Evolutionary conservation across 306 rosid genomes (phyloP), one percentile per base, ranked within the genome.

Genomic region (Abrus precatorius): DNA sequence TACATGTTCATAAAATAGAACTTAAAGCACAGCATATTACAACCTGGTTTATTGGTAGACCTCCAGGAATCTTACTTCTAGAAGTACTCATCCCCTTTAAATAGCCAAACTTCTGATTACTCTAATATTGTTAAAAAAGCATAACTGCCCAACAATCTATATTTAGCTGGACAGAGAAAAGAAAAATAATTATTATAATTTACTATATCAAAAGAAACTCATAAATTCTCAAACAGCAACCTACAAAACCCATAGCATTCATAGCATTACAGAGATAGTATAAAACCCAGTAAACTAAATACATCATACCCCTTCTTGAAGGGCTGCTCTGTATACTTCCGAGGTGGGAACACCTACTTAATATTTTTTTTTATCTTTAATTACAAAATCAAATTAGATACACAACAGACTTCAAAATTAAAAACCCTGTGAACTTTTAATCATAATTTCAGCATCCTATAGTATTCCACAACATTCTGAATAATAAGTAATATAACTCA

Each of bases 61-160:
- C 73, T 48, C 78, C 54, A 79, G 52, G 4, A 78, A 34, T 69
- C 41, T 48, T 36, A 40, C 61, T 36, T 69, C 9, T 44, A 36
- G 40, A 70, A 67, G 56, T 38, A 43, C 11, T 43, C 9, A 67
- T 34, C 71, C 13, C 44, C 29, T 60, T 59, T 71, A 50, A 60
- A 28, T 13, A 33, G 28, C 73, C 43, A 61, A 72, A 52, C 43
- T 60, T 53, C 59, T 55, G 30, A 45, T 44, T 20, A 78, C 29
- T 61, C 62, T 34, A 59, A 10, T 30, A 70, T 41, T 59, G 13
- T 10, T 44, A 33, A 9, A 50, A 66, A 78, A 43, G 69, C 36
- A 55, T 67, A 55, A 67, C 38, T 43, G 12, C 12, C 72, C 13
- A 4, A 14, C 7, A 10, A 48, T 57, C 50, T 27, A 52, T 53